Percentiles rank a stretch among this genome's conserved stretches.
Evolutionary conservation across 2,329 filamentous ascomycete genomes (phyloP).

Genomic region (Zymoseptoria brevis): DNA sequence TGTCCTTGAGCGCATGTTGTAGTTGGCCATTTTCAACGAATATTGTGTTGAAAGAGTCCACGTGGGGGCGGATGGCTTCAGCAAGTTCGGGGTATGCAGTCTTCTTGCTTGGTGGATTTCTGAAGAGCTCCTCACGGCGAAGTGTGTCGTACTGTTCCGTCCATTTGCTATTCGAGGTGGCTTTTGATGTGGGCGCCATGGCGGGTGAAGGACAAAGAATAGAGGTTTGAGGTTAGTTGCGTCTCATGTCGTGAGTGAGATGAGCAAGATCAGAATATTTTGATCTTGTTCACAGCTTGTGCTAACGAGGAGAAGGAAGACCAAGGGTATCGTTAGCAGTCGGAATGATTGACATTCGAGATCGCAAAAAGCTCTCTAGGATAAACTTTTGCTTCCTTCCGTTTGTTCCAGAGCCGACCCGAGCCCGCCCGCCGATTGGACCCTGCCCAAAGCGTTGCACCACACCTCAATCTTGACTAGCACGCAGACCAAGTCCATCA

Average conservation of each 20-base stretch:
- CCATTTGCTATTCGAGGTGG: conserved; percentile 58
- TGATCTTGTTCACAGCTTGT: not conserved
- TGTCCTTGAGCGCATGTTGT: conserved; percentile 72
- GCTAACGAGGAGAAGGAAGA: not conserved
- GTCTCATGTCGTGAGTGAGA: not conserved
- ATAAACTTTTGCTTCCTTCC: too few species aligned
- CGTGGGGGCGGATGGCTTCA: conserved; percentile 79
- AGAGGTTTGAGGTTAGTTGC: not conserved
- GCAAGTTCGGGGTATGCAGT: conserved; percentile 83
- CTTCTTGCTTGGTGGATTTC: conserved; percentile 76
- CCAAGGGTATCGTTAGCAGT: not conserved
- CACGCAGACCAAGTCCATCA: not conserved
- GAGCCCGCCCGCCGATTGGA: not conserved
- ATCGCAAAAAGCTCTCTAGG: not conserved
- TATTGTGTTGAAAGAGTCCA: conserved; percentile 90
- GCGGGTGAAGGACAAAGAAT: not conserved
- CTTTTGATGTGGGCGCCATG: conserved; percentile 26
- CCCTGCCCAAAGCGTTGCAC: not conserved
- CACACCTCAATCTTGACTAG: not conserved
- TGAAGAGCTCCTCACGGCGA: conserved; percentile 80
- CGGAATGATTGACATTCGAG: not conserved
- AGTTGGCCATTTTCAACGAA: conserved; percentile 68
- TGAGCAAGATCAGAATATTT: not conserved
- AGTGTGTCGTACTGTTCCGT: conserved; percentile 78
- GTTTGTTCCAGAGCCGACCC: too few species aligned